Evolutionary conservation across 176 grass and related monocot genomes (phyloP), one percentile per base, ranked within the genome.

Genomic region (Pontederia crassipes): DNA sequence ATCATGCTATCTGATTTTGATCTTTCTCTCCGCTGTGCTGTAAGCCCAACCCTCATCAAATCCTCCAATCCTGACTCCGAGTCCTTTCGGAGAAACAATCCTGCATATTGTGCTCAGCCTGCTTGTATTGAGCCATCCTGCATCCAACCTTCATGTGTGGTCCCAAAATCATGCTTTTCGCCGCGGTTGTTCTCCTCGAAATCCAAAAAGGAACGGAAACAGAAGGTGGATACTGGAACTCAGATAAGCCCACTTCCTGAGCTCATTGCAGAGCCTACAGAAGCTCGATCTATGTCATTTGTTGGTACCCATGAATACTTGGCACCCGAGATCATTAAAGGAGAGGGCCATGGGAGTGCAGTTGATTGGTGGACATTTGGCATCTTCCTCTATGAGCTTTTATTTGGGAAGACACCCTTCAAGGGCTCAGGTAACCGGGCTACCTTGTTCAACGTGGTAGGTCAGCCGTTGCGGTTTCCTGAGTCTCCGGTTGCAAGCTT

Each of bases 331-430:
- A 65, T 65, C 63, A 65, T 65, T 18, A 65, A 65, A 48, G 63
- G 63, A 3, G 47, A 65, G 47, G 63, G 63, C 8, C 63, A 65
- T 51, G 63, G 63, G 4, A 65, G 63, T 29, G 63, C 63, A 0
- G 63, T 65, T 10, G 63, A 65, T 65, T 65, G 63, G 63, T 65
- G 63, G 63, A 65, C 63, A 8, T 65, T 32, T 12, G 63, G 63
- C 18, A 51, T 65, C 16, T 65, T 65, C 11, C 48, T 65, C 1
- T 65, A 65, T 28, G 63, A 65, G 20, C 63, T 65, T 29, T 65
- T 65, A 48, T 65, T 65, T 51, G 46, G 63, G 16, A 65, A 51
- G 20, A 65, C 63, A 12, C 63, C 63, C 2, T 65, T 65, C 20
- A 65, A 65, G 63, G 63, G 63, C 24, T 65, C 47, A 28, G 63